A percentile compares a stretch with the other conserved stretches of the same genome.
Evolutionary conservation across 2,329 filamentous ascomycete species (phyloP).

Genomic region (Herpotrichia juniperi): DNA sequence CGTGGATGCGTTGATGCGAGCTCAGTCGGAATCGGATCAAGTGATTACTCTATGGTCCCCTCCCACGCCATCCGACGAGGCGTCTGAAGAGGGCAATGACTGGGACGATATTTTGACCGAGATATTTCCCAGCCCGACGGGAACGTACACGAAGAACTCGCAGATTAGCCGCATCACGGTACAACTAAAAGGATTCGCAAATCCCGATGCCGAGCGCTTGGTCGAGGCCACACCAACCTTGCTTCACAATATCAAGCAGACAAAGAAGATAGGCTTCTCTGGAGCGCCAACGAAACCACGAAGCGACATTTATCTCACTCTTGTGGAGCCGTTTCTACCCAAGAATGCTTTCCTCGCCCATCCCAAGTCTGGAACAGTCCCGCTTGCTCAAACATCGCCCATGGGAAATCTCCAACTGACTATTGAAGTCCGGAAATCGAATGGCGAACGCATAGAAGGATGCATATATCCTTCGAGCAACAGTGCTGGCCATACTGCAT

Average conservation of each 20-base stretch:
- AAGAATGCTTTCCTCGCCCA: constrained; percentile 68
- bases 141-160: constrained; percentile 74
- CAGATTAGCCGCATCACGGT: constrained; percentile 79
- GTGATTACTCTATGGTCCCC: constrained; percentile 79
- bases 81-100: constrained; percentile 61
- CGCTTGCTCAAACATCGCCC: constrained; percentile 67
- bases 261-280: constrained; percentile 90
- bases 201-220: constrained; percentile 77
- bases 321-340: constrained; percentile 79
- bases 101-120: constrained; percentile 75
- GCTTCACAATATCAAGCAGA: constrained; percentile 79
- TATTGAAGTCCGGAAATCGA: constrained; percentile 80
- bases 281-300: constrained; percentile 86
- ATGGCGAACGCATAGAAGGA: constrained; percentile 81
- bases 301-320: constrained; percentile 93
- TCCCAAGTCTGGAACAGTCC: constrained; percentile 80
- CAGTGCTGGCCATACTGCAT: constrained; percentile 76
- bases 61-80: constrained; percentile 43
- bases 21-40: constrained; percentile 74
- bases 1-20: constrained; percentile 75
- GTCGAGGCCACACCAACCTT: constrained; percentile 88
- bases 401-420: constrained; percentile 84
- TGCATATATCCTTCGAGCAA: constrained; percentile 91
- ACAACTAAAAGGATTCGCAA: constrained; percentile 77
- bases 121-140: constrained; percentile 70